A percentile compares a stretch with the other conserved stretches of the same genome.
Conservation (phyloP, 208 protist genomes). For the Porcisia hertigi region DNA sequence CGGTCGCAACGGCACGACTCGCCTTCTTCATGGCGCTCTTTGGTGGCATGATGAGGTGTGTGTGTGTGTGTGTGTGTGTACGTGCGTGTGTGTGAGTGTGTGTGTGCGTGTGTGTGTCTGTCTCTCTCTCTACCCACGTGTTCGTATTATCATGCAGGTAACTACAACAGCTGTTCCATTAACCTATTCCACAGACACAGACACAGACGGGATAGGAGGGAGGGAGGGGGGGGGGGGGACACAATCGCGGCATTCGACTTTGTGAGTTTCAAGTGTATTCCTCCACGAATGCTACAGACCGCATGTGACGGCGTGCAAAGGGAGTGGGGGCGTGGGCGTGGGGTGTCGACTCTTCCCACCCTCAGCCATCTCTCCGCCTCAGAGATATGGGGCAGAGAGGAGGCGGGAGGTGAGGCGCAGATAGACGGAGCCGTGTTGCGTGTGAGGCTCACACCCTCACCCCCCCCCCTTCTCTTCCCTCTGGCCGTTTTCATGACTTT, state of each 20-base stretch:
- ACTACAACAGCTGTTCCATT: not conserved
- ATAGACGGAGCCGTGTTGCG: not conserved
- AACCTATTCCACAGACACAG: not conserved
- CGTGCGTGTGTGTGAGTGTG: not conserved
- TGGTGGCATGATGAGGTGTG: slow-evolving; percentile 18
- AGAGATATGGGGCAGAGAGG: not conserved
- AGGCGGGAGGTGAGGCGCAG: not conserved
- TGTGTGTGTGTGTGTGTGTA: not conserved
- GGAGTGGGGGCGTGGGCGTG: too few species aligned
- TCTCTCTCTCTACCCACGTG: not conserved
- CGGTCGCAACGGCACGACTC: slow-evolving; percentile 6
- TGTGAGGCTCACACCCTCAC: not conserved
- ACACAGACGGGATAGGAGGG: not conserved
- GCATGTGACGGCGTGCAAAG: not conserved
- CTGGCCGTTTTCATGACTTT: not conserved
- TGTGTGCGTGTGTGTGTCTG: not conserved
- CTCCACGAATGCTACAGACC: not conserved
- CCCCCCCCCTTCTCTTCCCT: not conserved
- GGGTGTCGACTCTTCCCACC: not conserved
- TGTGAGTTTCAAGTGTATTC: not conserved
- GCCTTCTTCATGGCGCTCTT: slow-evolving; percentile 25
- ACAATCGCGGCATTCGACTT: too few species aligned
- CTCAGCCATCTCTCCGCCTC: not conserved
- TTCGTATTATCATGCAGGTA: not conserved
- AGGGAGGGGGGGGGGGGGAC: too few species aligned